Base-by-base conservation (phyloP, 306 rosid species). In the Astragalus membranaceus region DNA sequence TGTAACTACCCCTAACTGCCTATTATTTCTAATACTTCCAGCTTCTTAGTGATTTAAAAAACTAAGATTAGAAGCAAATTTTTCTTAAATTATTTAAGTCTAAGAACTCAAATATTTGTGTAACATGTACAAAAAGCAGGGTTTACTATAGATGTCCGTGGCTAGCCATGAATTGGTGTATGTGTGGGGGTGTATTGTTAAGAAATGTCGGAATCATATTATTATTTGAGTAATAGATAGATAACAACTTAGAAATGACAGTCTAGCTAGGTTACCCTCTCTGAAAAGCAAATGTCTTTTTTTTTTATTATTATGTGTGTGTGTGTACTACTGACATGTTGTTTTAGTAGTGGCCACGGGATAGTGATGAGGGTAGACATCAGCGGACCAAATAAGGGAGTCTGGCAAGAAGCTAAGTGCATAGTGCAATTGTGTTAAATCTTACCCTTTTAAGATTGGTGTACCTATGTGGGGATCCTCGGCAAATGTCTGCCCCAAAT, bases 401-500 rank as follows among this genome's bases (percentile, higher is more conserved):
- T 56, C 30, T 80, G 60, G 77, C 33, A 74, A 69, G 26, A 75
- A 56, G 67, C 33, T 50, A 47, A 67, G 68, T 67, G 76, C 69
- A 47, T 56, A 14, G 14, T 71, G 78, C 5, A 47, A 59, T 50
- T 46, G 79, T 47, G 73, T 42, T 43, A 69, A 52, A 20, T 73
- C 8, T 81, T 78, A 50, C 79, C 52, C 72, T 78, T 48, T 66
- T 69, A 82, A 69, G 75, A 69, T 64, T 57, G 42, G 6, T 78
- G 83, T 78, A 82, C 73, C 78, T 64, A 57, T 57, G 80, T 74
- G 72, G 85, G 85, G 80, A 56, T 63, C 67, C 57, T 41, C 32
- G 61, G 78, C 52, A 67, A 46, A 15, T 82, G 83, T 76, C 71
- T 78, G 80, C 86, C 53, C 80, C 78, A 82, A 78, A 82, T 78